Evolutionary conservation across 805 yeast genomes (phyloP), one percentile per base, ranked within the genome.

Genomic region (Yarrowia porcina): DNA sequence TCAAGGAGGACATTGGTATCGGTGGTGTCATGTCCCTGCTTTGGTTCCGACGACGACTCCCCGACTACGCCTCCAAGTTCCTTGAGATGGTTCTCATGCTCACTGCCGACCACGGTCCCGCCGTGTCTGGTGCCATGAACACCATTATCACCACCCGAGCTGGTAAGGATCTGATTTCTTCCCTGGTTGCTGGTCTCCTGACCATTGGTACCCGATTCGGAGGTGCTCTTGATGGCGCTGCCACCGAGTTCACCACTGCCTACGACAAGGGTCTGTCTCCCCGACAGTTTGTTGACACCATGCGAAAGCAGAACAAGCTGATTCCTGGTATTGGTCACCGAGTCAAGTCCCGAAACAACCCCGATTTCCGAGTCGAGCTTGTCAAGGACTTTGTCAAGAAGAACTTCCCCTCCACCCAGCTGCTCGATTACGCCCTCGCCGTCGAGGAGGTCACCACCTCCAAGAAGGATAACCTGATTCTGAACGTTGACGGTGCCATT

Each of bases 391-490:
- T 67, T 65, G 81, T 76, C 64, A 74, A 74, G 69, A 72, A 76
- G 72, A 71, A 76, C 72, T 77, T 77, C 77, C 81, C 81, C 50
- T 67, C 73, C 52, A 77, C 78, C 45, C 68, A 75, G 33, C 63
- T 77, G 69, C 72, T 77, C 49, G 80, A 77, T 69, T 77, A 78
- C 66, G 81, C 81, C 6, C 72, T 77, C 7, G 81, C 81, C 25
- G 81, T 78, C 35, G 81, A 77, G 70, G 77, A 78, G 64, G 81
- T 77, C 61, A 77, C 81, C 65, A 78, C 81, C n/a, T 77, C 80
- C 60, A 77, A 77, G 77, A 77, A 77, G 74, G 81, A 77, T 65
- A 78, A 77, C 71, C 69, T 77, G 61, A 77, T 77, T 64, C 71
- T 77, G 56, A 77, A 77, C 69, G 81, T 77, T 41, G 81, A 77